phyloP scores from a whole-genome alignment of 2,329 filamentous ascomycete genomes.

The Phialemonium atrogriseum region DNA sequence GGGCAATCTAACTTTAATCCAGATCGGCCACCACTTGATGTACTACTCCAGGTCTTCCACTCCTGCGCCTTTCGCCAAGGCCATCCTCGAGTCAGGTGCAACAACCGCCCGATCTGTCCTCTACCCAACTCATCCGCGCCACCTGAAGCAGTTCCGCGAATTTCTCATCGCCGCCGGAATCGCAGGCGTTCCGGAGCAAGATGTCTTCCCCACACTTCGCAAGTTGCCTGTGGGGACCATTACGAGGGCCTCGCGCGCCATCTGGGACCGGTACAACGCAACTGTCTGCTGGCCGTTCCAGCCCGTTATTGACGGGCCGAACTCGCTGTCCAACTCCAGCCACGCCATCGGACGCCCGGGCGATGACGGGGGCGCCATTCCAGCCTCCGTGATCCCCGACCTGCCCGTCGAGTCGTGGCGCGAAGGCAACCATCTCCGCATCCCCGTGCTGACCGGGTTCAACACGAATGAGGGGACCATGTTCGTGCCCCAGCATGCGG shows the following conservation, averaged over 20 bases:
- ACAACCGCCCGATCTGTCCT: constrained; percentile 47
- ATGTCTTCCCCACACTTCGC: constrained; percentile 43
- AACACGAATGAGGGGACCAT: constrained; percentile 60
- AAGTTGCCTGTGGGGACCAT: constrained; percentile 29
- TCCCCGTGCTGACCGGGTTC: constrained; percentile 62
- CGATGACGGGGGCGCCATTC: constrained; percentile 18
- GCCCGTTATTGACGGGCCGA: constrained; percentile 53
- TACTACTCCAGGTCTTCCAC: constrained; percentile 26
- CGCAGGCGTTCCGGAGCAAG: constrained; percentile 34
- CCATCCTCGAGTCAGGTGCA: constrained; percentile 49
- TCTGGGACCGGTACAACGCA: constrained; percentile 34
- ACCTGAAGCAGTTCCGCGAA: constrained; percentile 46
- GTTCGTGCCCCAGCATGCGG: constrained; percentile 48
- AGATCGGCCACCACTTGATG: constrained; percentile 63
- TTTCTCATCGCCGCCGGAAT: constrained; percentile 46
- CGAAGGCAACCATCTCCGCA: constrained; percentile 40
- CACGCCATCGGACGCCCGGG: constrained; percentile 3
- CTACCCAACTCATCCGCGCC: constrained; percentile 44
- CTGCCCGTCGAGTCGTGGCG: constrained; percentile 53
- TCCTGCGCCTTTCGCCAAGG: constrained; percentile 41
- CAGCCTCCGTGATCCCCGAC: constrained; percentile 48
- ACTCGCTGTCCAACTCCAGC: constrained; percentile 11
- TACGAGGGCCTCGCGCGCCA: constrained; percentile 28
- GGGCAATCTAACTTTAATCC: constrained; percentile 8
- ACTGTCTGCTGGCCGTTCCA: constrained; percentile 57